Evolutionary conservation across 805 yeast species (phyloP), one percentile per base, ranked within the genome.

Genomic region (Teunomyces pallodes): DNA sequence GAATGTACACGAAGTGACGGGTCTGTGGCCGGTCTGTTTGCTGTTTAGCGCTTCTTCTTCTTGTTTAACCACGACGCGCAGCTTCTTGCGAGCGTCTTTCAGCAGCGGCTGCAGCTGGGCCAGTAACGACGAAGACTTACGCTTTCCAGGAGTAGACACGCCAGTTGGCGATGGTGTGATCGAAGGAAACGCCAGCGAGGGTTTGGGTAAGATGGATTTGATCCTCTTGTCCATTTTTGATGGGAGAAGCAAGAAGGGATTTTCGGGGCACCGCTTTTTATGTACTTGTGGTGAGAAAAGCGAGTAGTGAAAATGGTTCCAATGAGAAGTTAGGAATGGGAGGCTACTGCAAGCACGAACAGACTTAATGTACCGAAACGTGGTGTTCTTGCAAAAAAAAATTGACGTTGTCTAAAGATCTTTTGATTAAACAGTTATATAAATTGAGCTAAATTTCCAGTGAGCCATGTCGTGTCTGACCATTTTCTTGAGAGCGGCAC

Each of bases 1-100:
- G 63, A 90, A 94, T 0, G 96, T 88, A 62, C 97, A 91, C 3
- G 96, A 86, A 0, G 96, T 89, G 1, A 90, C 95, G 0, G 96
- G 96, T 47, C 97, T 70, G 59, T 87, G 92, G 13, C 74, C 74
- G 0, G 74, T 64, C 47, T 64, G 69, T 51, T 66, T 67, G 41
- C 29, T 38, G 41, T 38, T 38, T 16, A 26, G n/a, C 10, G 41
- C 30, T 10, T 38, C 41, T 26, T 38, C 41, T 4, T 38, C 41
- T n/a, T 38, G 16, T 29, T 38, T 38, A 29, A 38, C 41, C 30
- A 26, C 9, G 7, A 38, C 30, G 10, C 41, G 41, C 41, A 38
- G 41, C 14, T 38, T 38, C 28, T 38, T 38, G 41, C 10, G 54
- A 14, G 28, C 13, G 20, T 32, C 50, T 48, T 16, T 39, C 35